Conservation (phyloP, 805 yeast species). For the Sporopachydermia lactativora region DNA sequence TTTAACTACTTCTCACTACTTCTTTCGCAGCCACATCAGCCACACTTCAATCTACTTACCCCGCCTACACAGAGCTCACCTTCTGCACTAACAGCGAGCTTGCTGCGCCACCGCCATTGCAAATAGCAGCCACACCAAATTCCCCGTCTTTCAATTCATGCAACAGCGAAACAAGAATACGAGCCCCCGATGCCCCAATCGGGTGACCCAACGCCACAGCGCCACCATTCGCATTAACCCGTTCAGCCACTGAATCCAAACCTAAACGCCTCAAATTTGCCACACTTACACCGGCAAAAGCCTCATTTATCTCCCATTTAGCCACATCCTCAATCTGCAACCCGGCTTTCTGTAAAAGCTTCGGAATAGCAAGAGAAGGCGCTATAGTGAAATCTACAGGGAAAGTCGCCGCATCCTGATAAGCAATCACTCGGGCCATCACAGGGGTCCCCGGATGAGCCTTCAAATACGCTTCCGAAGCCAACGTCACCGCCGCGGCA, state of each 20-base stretch:
- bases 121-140: constrained; percentile 84
- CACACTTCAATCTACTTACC: neutral
- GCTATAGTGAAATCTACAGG: constrained; percentile 93
- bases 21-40: no score
- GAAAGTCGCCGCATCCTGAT: constrained; percentile 93
- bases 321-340: constrained; percentile 52
- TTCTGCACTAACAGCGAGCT: constrained; percentile 78
- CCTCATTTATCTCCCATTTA: constrained; percentile 86
- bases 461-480: constrained; percentile 63
- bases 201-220: constrained; percentile 96
- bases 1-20: no score
- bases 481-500: constrained; percentile 82
- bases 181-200: constrained; percentile 91
- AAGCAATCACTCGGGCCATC: constrained; percentile 65
- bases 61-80: constrained; percentile 5
- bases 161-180: constrained; percentile 51
- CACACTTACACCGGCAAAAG: constrained; percentile 88
- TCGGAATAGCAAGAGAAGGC: constrained; percentile 86
- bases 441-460: constrained; percentile 69
- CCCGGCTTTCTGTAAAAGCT: constrained; percentile 75
- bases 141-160: constrained; percentile 46
- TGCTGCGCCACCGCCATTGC: constrained; percentile 99
- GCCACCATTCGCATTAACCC: constrained; percentile 86
- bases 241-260: constrained; percentile 42
- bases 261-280: constrained; percentile 64